Percentiles rank a stretch among this genome's conserved stretches.
phyloP scores from a whole-genome alignment of 163 green algal species.

The Prototheca cutis region DNA sequence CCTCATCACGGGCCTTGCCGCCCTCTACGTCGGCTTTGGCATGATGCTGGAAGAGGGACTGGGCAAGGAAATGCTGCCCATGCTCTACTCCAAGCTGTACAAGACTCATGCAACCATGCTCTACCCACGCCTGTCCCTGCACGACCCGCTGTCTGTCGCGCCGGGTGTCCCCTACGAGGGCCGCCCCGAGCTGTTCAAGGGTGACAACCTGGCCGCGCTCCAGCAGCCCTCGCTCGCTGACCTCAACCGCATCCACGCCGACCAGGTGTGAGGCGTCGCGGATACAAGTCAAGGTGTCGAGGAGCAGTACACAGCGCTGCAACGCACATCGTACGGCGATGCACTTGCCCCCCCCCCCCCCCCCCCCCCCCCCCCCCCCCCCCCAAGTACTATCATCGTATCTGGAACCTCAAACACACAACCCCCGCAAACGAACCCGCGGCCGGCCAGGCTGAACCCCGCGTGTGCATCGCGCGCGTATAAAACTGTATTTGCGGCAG shows the following conservation, averaged over 20 bases:
- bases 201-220: not conserved
- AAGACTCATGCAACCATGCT: conserved; percentile 1
- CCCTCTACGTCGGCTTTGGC: conserved; percentile 1
- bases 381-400: too few species aligned
- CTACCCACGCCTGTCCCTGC: conserved; percentile 1
- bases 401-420: too few species aligned
- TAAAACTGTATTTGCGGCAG: too few species aligned
- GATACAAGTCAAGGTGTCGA: too few species aligned
- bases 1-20: not conserved
- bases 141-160: not conserved
- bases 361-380: too few species aligned
- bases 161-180: conserved; percentile 1
- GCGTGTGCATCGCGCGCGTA: too few species aligned
- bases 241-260: conserved; percentile 1
- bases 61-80: conserved; percentile 12
- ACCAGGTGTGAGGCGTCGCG: too few species aligned
- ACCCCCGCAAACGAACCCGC: too few species aligned
- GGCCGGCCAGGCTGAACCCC: too few species aligned
- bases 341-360: too few species aligned
- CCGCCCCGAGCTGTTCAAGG: not conserved
- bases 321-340: too few species aligned
- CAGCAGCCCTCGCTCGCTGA: not conserved
- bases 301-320: too few species aligned
- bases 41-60: conserved; percentile 1
- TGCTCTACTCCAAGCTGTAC: conserved; percentile 10